These are phyloP conservation scores for Cryomyces antarcticus DNA, from an alignment of 495 filamentous ascomycete genomes.

Conservation along the genomic window DNA sequence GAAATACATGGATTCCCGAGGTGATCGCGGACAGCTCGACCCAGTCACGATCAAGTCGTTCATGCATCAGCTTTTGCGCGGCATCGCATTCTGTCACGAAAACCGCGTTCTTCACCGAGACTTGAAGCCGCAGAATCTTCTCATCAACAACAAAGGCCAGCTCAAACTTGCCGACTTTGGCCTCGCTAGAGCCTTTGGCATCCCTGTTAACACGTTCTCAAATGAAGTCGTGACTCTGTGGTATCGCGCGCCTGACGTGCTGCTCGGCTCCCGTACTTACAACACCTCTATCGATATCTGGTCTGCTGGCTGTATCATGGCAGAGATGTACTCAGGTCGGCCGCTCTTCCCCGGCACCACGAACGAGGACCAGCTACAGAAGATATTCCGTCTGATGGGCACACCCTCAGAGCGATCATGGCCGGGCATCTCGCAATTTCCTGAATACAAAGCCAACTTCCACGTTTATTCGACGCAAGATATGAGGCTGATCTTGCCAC, in stretches of 20 bases:
- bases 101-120: slow-evolving; percentile 93
- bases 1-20: slow-evolving; percentile 74
- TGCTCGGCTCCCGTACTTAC: slow-evolving; percentile 78
- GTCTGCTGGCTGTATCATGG: slow-evolving; percentile 96
- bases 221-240: slow-evolving; percentile 95
- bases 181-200: slow-evolving; percentile 80
- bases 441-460: slow-evolving; percentile 86
- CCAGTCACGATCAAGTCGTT: slow-evolving; percentile 84
- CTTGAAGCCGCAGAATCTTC: slow-evolving; percentile 82
- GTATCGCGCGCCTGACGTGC: slow-evolving; percentile 88
- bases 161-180: slow-evolving; percentile 93
- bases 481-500: slow-evolving; percentile 62
- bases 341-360: slow-evolving; percentile 89
- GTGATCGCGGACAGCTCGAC: slow-evolving; percentile 27
- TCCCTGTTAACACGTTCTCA: slow-evolving; percentile 94
- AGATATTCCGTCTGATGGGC: slow-evolving; percentile 95
- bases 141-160: slow-evolving; percentile 48
- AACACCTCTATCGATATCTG: slow-evolving; percentile 97
- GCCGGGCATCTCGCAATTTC: slow-evolving; percentile 76
- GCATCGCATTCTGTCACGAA: slow-evolving; percentile 92
- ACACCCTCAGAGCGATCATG: slow-evolving; percentile 82
- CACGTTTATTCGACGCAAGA: slow-evolving; percentile 93
- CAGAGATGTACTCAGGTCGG: slow-evolving; percentile 88
- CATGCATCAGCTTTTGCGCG: slow-evolving; percentile 86
- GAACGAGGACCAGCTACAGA: slow-evolving; percentile 85